Conservation (phyloP, 2,329 filamentous ascomycete genomes). For the Neofusicoccum umdonicola region DNA sequence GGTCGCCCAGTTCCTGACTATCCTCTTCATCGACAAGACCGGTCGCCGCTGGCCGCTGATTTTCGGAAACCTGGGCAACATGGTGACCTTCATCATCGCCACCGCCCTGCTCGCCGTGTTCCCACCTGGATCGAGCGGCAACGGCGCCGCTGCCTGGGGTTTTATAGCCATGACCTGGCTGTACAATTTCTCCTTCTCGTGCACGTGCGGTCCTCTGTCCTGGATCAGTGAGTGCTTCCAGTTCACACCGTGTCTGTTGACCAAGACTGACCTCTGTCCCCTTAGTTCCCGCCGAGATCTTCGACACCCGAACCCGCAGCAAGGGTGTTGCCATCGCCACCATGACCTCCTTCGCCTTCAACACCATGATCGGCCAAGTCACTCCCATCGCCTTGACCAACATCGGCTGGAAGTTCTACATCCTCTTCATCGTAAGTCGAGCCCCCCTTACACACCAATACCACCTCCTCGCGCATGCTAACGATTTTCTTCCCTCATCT, state of each 20-base stretch:
- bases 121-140: slow-evolving; percentile 55
- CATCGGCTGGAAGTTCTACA: slow-evolving; percentile 58
- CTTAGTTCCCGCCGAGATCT: slow-evolving; percentile 65
- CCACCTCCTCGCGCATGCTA: neutral
- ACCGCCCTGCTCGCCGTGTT: slow-evolving; percentile 57
- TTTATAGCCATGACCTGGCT: slow-evolving; percentile 78
- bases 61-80: slow-evolving; percentile 68
- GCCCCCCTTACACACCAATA: neutral
- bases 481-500: too few species aligned
- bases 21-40: slow-evolving; percentile 65
- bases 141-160: slow-evolving; percentile 62
- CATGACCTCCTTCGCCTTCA: slow-evolving; percentile 72
- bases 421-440: slow-evolving; percentile 55
- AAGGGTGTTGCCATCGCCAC: slow-evolving; percentile 74
- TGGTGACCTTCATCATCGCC: slow-evolving; percentile 69
- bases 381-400: slow-evolving; percentile 60
- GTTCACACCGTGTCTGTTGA: slow-evolving; percentile 56
- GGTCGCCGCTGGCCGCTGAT: slow-evolving; percentile 74
- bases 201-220: slow-evolving; percentile 66
- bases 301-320: slow-evolving; percentile 71
- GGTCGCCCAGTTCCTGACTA: slow-evolving; percentile 65
- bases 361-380: slow-evolving; percentile 71
- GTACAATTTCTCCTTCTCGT: slow-evolving; percentile 75
- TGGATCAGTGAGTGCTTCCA: slow-evolving; percentile 44
- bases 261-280: neutral